These are phyloP conservation scores for Plantago ovata DNA, from an alignment of 257 asterid genomes.

Conservation along the genomic window DNA sequence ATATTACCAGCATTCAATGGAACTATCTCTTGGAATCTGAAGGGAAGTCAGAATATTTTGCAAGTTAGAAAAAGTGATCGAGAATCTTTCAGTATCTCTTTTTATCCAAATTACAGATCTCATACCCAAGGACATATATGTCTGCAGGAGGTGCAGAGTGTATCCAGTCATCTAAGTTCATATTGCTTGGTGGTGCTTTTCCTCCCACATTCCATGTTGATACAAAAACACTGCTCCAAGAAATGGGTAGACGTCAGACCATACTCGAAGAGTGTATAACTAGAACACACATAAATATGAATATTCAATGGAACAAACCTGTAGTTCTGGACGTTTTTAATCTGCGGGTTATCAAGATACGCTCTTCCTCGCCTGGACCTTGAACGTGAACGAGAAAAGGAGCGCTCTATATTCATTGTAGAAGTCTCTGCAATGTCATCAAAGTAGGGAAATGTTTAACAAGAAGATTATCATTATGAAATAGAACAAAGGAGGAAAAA, in stretches of 20 bases:
- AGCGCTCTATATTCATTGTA: slow-evolving; percentile 49
- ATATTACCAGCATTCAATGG: slow-evolving; percentile 95
- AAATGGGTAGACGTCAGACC: background rate
- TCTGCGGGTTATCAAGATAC: slow-evolving; percentile 93
- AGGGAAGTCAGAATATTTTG: background rate
- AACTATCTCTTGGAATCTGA: slow-evolving; percentile 94
- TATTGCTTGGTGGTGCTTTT: slow-evolving; percentile 67
- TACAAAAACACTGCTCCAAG: slow-evolving; percentile 61
- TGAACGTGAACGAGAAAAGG: slow-evolving; percentile 66
- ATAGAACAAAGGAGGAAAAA: no score
- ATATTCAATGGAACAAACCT: slow-evolving; percentile 26
- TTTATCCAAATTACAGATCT: background rate
- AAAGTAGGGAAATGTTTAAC: background rate
- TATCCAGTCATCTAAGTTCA: slow-evolving; percentile 92
- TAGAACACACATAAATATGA: slow-evolving; percentile 4
- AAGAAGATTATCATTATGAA: no score
- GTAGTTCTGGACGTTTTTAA: slow-evolving; percentile 74
- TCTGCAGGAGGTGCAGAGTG: slow-evolving; percentile 98
- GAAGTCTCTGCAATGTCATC: slow-evolving; percentile 61
- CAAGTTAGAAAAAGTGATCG: background rate
- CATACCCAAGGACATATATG: slow-evolving; percentile 94
- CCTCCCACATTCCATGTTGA: slow-evolving; percentile 99
- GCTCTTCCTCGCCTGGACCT: slow-evolving; percentile 69
- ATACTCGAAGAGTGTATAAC: slow-evolving; percentile 4
- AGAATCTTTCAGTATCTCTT: background rate